Percentiles rank a stretch among this genome's conserved stretches.
These are phyloP conservation scores for Pachyrhizus erosus DNA, from an alignment of 306 rosid genomes.

Conservation along the genomic window DNA sequence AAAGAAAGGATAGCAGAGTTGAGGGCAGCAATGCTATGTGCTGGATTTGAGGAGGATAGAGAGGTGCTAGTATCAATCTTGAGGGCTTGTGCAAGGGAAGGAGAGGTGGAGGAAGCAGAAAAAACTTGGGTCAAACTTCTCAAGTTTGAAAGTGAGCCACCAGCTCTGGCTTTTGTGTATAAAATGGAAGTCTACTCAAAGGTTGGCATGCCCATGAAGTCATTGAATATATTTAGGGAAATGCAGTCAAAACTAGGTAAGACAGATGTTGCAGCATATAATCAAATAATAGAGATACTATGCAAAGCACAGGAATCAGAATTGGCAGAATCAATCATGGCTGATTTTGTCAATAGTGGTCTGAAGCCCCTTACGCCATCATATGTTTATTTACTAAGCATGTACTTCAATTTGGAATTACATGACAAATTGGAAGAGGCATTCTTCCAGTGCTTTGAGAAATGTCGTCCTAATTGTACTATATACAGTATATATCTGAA, in stretches of 20 bases:
- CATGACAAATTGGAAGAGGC: slow-evolving; percentile 71
- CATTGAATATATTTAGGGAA: slow-evolving; percentile 74
- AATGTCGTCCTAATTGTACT: slow-evolving; percentile 74
- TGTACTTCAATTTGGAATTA: slow-evolving; percentile 72
- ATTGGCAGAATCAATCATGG: slow-evolving; percentile 79
- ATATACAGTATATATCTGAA: slow-evolving; percentile 78
- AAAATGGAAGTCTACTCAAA: slow-evolving; percentile 86
- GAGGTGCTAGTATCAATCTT: slow-evolving; percentile 80
- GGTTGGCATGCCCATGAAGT: slow-evolving; percentile 70
- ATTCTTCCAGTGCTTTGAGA: slow-evolving; percentile 77
- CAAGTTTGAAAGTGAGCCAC: slow-evolving; percentile 52
- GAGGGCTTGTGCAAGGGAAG: slow-evolving; percentile 78
- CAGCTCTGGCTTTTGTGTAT: slow-evolving; percentile 76
- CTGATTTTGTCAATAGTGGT: slow-evolving; percentile 66
- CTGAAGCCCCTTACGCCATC: slow-evolving; percentile 77
- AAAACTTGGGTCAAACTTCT: slow-evolving; percentile 70
- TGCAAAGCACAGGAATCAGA: slow-evolving; percentile 73
- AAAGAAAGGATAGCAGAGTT: slow-evolving; percentile 68
- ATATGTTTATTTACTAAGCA: slow-evolving; percentile 67
- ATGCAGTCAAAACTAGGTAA: slow-evolving; percentile 65
- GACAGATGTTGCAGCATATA: slow-evolving; percentile 66
- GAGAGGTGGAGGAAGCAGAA: slow-evolving; percentile 75
- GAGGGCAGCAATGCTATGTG: slow-evolving; percentile 71
- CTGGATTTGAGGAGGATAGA: slow-evolving; percentile 71
- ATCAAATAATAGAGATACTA: slow-evolving; percentile 73